These are phyloP conservation scores for Ganoderma sinense DNA, from an alignment of 1,284 basidiomycete species.

Conservation along the genomic window DNA sequence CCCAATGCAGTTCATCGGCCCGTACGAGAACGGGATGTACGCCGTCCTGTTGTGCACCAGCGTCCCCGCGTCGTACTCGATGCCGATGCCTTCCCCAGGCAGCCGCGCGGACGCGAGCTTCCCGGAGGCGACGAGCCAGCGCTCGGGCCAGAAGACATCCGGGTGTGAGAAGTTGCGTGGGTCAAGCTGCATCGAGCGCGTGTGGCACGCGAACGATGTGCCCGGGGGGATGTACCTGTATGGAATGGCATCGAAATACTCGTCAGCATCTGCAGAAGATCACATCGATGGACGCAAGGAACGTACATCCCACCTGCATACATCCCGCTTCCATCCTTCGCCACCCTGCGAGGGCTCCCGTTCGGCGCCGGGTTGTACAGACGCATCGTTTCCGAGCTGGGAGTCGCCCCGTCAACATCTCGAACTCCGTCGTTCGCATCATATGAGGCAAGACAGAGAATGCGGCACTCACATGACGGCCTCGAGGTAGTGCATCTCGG, in stretches of 20 bases:
- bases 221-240: background rate
- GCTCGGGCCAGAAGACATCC: background rate
- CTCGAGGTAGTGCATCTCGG: background rate
- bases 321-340: background rate
- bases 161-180: background rate
- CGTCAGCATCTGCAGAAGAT: background rate
- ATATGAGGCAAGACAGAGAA: too few relatives aligned
- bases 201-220: background rate
- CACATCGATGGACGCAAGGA: background rate
- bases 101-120: background rate
- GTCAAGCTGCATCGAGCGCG: background rate
- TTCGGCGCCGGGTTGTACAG: background rate
- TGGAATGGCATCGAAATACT: background rate
- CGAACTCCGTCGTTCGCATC: too few relatives aligned
- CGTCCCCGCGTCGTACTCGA: background rate
- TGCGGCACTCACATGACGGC: background rate
- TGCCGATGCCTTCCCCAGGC: background rate
- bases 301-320: background rate
- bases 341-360: background rate
- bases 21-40: slow-evolving; percentile 1
- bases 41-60: background rate
- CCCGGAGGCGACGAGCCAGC: background rate
- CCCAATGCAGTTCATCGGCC: background rate
- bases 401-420: too few relatives aligned
- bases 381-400: background rate